phyloP scores from a whole-genome alignment of 108 stramenopile species.

The Skeletonema potamos region DNA sequence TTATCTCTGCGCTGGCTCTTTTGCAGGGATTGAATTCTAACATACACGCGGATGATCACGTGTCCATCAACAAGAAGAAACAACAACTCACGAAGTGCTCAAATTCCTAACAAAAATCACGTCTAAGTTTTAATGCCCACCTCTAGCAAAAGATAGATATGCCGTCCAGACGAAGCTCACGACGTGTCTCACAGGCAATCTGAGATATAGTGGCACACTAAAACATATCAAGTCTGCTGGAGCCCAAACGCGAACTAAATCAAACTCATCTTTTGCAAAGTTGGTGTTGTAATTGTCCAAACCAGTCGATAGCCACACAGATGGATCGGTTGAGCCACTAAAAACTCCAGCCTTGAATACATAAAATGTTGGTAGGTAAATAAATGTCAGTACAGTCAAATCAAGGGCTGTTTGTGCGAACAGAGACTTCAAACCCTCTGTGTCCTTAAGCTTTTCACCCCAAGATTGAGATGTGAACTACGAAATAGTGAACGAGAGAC shows the following conservation, averaged over 20 bases:
- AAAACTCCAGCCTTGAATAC: conserved; percentile 73
- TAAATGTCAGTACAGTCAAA: conserved; percentile 53
- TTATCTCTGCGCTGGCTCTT: conserved; percentile 11
- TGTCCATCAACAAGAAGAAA: not conserved
- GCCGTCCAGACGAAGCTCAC: conserved; percentile 71
- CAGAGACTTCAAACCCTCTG: conserved; percentile 49
- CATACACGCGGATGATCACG: not conserved
- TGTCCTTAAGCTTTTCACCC: conserved; percentile 54
- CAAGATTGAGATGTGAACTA: conserved; percentile 59
- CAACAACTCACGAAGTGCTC: not conserved
- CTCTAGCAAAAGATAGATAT: conserved; percentile 62
- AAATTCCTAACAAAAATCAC: not conserved
- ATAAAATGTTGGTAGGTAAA: conserved; percentile 74
- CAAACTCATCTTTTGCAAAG: conserved; percentile 62
- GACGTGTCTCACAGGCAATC: conserved; percentile 63
- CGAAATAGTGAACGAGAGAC: too few relatives aligned
- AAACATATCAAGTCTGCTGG: conserved; percentile 71
- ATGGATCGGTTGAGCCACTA: conserved; percentile 48
- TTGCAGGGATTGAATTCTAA: not conserved
- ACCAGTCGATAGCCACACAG: conserved; percentile 50
- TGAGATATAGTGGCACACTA: conserved; percentile 61
- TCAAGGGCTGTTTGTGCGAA: conserved; percentile 65
- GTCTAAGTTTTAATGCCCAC: conserved; percentile 57
- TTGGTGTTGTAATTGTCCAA: conserved; percentile 51
- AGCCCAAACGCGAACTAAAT: conserved; percentile 56